phyloP scores from a whole-genome alignment of 768 basidiomycete species.

The Mycena capillaripes region DNA sequence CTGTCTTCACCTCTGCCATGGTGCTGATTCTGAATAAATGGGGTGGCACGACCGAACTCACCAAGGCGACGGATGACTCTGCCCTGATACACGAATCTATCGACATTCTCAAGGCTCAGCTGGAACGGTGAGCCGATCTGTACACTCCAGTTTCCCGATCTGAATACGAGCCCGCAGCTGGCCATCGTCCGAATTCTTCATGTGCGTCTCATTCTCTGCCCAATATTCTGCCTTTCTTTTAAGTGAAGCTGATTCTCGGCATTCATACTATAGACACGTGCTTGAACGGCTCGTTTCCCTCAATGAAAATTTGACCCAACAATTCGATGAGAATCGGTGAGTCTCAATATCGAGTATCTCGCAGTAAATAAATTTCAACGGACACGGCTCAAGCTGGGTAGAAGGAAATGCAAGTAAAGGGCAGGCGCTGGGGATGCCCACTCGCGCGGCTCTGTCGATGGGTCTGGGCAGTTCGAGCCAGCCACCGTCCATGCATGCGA shows the following conservation, averaged over 20 bases:
- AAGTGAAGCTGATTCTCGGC: neutral
- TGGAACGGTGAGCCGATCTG: neutral
- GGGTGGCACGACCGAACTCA: neutral
- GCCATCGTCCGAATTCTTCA: neutral
- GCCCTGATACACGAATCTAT: neutral
- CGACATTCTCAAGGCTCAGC: neutral
- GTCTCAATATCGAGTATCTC: too few relatives aligned
- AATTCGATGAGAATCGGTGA: too few relatives aligned
- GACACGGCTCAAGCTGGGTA: too few relatives aligned
- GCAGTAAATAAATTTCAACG: too few relatives aligned
- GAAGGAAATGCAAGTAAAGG: too few relatives aligned
- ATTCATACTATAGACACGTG: neutral
- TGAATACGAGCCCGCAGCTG: neutral
- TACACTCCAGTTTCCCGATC: too few relatives aligned
- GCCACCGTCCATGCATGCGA: too few relatives aligned
- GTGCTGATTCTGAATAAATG: constrained; percentile 11
- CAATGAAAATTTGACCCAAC: too few relatives aligned
- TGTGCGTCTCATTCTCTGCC: neutral
- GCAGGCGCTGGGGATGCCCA: too few relatives aligned
- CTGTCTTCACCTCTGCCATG: constrained; percentile 18
- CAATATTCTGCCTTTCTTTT: neutral
- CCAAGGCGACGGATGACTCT: neutral
- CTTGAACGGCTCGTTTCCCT: neutral
- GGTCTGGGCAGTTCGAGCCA: too few relatives aligned
- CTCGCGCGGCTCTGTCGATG: too few relatives aligned